Conservation (phyloP, 2,329 filamentous ascomycete species). For the Fusarium mundagurra region DNA sequence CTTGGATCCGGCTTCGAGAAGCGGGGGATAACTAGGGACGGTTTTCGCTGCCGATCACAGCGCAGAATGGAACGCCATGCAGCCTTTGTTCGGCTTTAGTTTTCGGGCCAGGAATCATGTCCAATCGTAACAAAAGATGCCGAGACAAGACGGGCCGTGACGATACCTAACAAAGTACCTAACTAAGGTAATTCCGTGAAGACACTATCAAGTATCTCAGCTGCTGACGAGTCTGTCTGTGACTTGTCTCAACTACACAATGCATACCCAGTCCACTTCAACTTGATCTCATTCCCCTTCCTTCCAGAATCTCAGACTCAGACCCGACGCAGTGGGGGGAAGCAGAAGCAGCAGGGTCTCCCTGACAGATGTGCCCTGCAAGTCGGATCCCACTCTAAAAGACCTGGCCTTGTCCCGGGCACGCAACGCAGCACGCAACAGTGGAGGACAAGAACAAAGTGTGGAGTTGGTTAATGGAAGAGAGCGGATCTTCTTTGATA, state of each 20-base stretch:
- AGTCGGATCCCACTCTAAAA: not conserved
- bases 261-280: not conserved
- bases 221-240: not conserved
- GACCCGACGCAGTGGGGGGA: conserved; percentile 9
- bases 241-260: not conserved
- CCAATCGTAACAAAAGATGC: conserved; percentile 26
- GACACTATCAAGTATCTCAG: not conserved
- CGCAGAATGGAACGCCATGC: conserved; percentile 30
- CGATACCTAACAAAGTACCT: not conserved
- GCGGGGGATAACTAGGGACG: conserved; percentile 26
- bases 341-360: not conserved
- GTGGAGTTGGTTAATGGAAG: conserved; percentile 2
- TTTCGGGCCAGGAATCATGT: not conserved
- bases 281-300: not conserved
- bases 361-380: conserved; percentile 9
- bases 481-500: conserved; percentile 16
- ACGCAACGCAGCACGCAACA: conserved; percentile 32
- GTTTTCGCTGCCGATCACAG: conserved; percentile 31
- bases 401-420: conserved; percentile 10
- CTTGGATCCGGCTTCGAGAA: conserved; percentile 36
- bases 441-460: conserved; percentile 5
- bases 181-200: not conserved
- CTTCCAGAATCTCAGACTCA: not conserved
- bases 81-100: conserved; percentile 23
- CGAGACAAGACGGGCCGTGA: conserved; percentile 33